Base-by-base conservation (phyloP, 2,329 filamentous ascomycete genomes). In the Dissoconium aciculare region DNA sequence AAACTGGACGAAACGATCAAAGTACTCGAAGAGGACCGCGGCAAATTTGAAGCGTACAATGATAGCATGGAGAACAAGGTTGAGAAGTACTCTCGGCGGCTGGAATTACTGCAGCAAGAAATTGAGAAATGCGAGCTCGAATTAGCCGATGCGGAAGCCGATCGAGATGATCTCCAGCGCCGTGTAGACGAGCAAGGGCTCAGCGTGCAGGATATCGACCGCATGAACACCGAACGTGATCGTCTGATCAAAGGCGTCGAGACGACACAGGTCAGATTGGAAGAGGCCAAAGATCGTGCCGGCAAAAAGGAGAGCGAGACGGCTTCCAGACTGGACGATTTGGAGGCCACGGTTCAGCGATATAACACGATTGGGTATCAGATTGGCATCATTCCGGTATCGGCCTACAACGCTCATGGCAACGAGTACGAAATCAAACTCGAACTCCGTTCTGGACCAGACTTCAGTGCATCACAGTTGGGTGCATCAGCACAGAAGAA, bases 201-300 rank as follows among this genome's bases (percentile, higher is more conserved):
- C 53, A 91, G 84, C 48, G 91, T 94, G 59, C 80, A 89, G 59
- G 89, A 98, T 67, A 95, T 98, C 51, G 89, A 98, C 66, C 83
- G 89, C 55, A 94, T 98, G 87, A 93, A 84, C 45, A 77, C 81
- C 19, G 89, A 98, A 55, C 76, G 85, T 31, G 89, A 98, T 49
- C 75, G 89, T 27, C 68, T 98, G n/a, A 82, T 92, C 42, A 85
- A 78, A 46, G 80, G 77, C 25, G 77, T 93, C 26, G 83, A 93
- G 45, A 70, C 75, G 2, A 79, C 82, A 0, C 67, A 72, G 4
- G 66, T 71, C 32, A 70, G 82, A 31, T 64, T 94, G 0, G 85
- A 94, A 34, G 89, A 95, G 39, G 70, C 78, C 5, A 91, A 91
- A 60, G 77, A 71, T 42, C 77, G 73, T 42, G 78, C 89, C 1